These are phyloP conservation scores for Cutaneotrichosporon cavernicola DNA, from an alignment of 1,284 basidiomycete species.

Conservation along the genomic window DNA sequence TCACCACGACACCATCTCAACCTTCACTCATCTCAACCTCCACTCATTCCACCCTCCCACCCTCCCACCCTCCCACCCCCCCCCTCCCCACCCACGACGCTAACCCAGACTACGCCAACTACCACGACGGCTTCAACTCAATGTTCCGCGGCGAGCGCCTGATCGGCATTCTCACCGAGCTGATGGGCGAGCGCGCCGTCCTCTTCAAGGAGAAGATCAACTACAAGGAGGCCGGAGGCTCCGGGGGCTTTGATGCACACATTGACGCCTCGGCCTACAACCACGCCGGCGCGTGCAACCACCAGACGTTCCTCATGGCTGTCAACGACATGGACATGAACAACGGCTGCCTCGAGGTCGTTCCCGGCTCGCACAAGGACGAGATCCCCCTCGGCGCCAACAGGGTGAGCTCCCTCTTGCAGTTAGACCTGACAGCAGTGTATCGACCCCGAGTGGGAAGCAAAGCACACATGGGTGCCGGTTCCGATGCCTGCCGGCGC, in stretches of 20 bases:
- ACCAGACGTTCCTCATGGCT: slow-evolving; percentile 42
- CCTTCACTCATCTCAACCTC: not conserved
- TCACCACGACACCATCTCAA: not conserved
- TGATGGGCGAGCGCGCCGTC: slow-evolving; percentile 38
- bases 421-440: slow-evolving; percentile 21
- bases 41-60: too few species aligned
- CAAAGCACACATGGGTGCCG: slow-evolving; percentile 35
- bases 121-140: slow-evolving; percentile 35
- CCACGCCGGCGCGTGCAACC: slow-evolving; percentile 33
- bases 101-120: slow-evolving; percentile 35
- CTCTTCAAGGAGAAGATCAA: slow-evolving; percentile 50
- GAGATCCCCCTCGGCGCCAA: slow-evolving; percentile 35
- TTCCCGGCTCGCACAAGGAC: slow-evolving; percentile 36
- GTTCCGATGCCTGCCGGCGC: slow-evolving; percentile 43
- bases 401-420: slow-evolving; percentile 16
- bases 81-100: not conserved
- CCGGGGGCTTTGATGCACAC: slow-evolving; percentile 45
- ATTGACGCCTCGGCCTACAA: slow-evolving; percentile 40
- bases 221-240: slow-evolving; percentile 42
- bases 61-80: not conserved
- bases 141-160: slow-evolving; percentile 37
- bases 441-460: slow-evolving; percentile 40
- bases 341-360: slow-evolving; percentile 48
- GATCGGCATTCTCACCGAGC: slow-evolving; percentile 29
- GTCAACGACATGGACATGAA: slow-evolving; percentile 41